Evolutionary conservation across 306 rosid species (phyloP).

Genomic region (Medicago truncatula): MtrunA17r5.0-ANR NC_053042.1:19767001-19767500

Average conservation of each 20-base stretch:
- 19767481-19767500: too few species aligned
- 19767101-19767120: neutral
- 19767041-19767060: neutral
- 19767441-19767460: too few species aligned
- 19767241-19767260: conserved; percentile 7
- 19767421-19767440: too few species aligned
- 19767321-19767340: neutral
- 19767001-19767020: neutral
- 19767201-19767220: too few species aligned
- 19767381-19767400: too few species aligned
- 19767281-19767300: too few species aligned
- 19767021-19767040: neutral
- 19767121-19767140: neutral
- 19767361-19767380: neutral
- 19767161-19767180: neutral
- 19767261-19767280: neutral
- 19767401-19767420: too few species aligned
- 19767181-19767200: neutral
- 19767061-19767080: neutral
- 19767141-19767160: neutral
- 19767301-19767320: too few species aligned
- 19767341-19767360: conserved; percentile 1
- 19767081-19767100: neutral
- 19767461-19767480: too few species aligned
- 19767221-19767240: neutral